These are phyloP conservation scores for Musa troglodytarum DNA, from an alignment of 176 grass and related monocot genomes.

Conservation along the genomic window DNA sequence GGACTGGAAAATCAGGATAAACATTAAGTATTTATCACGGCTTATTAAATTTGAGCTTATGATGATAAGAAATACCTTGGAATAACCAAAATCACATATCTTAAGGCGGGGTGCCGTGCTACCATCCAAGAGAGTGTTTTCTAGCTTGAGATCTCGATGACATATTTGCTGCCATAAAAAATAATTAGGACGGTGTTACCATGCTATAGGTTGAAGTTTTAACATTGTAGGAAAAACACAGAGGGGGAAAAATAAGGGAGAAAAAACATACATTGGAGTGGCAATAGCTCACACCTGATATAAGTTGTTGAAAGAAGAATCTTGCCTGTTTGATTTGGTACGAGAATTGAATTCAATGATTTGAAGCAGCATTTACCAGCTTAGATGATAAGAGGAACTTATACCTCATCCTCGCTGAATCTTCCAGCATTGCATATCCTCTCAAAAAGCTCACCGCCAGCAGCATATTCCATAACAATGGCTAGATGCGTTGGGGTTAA, in stretches of 20 bases:
- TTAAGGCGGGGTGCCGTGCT: constrained; percentile 79
- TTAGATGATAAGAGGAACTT: constrained; percentile 6
- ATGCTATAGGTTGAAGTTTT: neutral
- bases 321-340: constrained; percentile 41
- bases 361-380: constrained; percentile 5
- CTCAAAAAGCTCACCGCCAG: constrained; percentile 86
- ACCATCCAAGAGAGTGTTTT: constrained; percentile 95
- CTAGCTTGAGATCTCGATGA: constrained; percentile 89
- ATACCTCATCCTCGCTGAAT: constrained; percentile 97
- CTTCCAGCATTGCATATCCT: constrained; percentile 81
- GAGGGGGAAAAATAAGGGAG: neutral
- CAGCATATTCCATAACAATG: constrained; percentile 99
- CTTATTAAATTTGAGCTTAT: too few relatives aligned
- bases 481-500: constrained; percentile 97
- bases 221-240: neutral
- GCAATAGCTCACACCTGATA: constrained; percentile 97
- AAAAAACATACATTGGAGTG: constrained; percentile 72
- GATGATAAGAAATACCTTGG: constrained; percentile 46
- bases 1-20: constrained; percentile 33
- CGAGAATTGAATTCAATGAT: neutral
- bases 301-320: constrained; percentile 97
- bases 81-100: constrained; percentile 99
- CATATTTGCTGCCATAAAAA: constrained; percentile 69
- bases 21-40: neutral
- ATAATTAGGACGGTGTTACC: constrained; percentile 2